These are phyloP conservation scores for Withania somnifera DNA, from an alignment of 305 asterid genomes.

Conservation along the genomic window DNA sequence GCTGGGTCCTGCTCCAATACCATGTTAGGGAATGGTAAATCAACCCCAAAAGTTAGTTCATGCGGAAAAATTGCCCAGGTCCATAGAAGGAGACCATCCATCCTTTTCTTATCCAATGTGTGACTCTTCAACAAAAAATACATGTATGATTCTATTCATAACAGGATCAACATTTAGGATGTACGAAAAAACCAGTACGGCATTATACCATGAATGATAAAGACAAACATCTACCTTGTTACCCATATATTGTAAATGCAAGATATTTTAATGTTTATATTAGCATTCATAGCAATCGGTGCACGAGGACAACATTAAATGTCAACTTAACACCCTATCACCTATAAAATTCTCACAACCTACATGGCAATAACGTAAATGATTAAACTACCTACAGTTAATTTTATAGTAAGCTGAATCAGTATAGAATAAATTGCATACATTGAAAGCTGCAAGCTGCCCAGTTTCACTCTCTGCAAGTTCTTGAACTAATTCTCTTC, in stretches of 20 bases:
- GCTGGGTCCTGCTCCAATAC: too few relatives aligned
- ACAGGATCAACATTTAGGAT: not conserved
- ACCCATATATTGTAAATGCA: not conserved
- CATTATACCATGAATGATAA: not conserved
- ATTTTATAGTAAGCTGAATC: not conserved
- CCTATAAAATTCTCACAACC: not conserved
- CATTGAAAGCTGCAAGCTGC: conserved; percentile 64
- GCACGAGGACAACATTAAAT: not conserved
- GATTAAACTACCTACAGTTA: not conserved
- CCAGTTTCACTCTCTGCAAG: conserved; percentile 60
- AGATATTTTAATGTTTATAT: not conserved
- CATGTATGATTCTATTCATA: not conserved
- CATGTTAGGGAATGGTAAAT: too few relatives aligned
- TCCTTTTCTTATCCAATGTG: too few relatives aligned
- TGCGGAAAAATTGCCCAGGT: too few relatives aligned
- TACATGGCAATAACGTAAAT: not conserved
- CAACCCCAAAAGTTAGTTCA: too few relatives aligned
- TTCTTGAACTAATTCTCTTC: conserved; percentile 62
- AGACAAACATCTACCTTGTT: not conserved
- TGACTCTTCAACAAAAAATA: too few relatives aligned
- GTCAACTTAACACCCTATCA: not conserved
- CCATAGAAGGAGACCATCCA: too few relatives aligned
- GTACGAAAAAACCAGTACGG: not conserved
- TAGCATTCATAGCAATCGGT: not conserved
- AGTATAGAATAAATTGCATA: conserved; percentile 5